Evolutionary conservation across 2,329 filamentous ascomycete species (phyloP), one percentile per base, ranked within the genome.

Genomic region (Colletotrichum truncatum): DNA sequence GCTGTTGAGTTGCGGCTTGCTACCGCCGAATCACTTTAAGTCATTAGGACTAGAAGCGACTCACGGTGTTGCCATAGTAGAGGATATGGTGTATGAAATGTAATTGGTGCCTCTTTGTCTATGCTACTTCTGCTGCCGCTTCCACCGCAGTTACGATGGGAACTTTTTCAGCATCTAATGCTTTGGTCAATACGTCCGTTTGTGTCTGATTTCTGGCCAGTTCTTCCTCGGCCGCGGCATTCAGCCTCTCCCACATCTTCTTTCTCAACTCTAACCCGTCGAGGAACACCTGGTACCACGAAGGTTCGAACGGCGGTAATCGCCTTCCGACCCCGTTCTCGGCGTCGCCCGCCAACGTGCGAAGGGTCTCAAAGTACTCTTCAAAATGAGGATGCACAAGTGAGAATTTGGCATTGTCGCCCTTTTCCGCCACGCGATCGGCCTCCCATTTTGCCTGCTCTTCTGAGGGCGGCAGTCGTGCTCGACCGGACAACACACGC

Each of bases 381-480:
- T 89, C 84, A 71, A 91, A 91, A 28, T 90, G 83, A 0, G 89
- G 89, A 64, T 83, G 85, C 9, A 91, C 74, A 2, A 87, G 77
- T 0, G 82, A 80, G 67, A 91, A 91, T 3, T 78, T 80, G 0
- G 82, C 75, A 0, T 87, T 86, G 66, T 91, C 88, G 0, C 88
- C 88, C 45, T 80, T 84, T 7, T 73, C 70, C 18, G 75, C 75
- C 10, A 91, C 82, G 0, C 88, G 77, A 3, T 88, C 83, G 2
- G 72, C 70, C 69, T 91, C 89, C 89, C 89, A 91, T 18, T 70
- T 73, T 32, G 77, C 70, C 78, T 87, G 86, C 58, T 84, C 85
- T 11, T 78, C 75, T 0, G 76, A 21, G 0, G 81, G 68, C 0
- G 89, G 89, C 2, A 90, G 74, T 1, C 69, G 75, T 0, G 82